Percentiles rank a stretch among this genome's conserved stretches.
These are phyloP conservation scores for Xylaria castorea DNA, from an alignment of 495 filamentous ascomycete genomes.

Conservation along the genomic window DNA sequence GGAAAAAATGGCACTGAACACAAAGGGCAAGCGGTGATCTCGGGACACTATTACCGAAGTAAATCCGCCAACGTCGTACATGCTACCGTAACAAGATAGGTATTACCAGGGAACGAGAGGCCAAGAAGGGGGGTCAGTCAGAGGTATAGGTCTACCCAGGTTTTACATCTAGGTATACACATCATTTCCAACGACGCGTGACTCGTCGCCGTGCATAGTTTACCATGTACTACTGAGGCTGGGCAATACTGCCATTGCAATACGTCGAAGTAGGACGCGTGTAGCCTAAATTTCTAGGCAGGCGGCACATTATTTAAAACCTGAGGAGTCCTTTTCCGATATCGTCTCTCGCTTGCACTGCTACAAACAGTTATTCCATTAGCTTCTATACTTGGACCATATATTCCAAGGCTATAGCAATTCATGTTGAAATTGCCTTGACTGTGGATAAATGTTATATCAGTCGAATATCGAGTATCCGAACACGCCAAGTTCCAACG, in stretches of 20 bases:
- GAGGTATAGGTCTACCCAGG: neutral
- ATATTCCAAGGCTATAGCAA: neutral
- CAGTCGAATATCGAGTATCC: neutral
- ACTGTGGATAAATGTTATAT: neutral
- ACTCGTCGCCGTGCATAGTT: neutral
- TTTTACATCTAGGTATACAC: conserved; percentile 1
- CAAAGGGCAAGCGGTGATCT: conserved; percentile 9
- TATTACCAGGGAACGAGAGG: neutral
- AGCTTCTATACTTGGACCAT: neutral
- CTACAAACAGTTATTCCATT: neutral
- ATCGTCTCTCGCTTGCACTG: neutral
- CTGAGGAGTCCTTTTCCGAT: neutral
- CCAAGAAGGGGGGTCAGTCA: neutral
- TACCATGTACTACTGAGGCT: neutral
- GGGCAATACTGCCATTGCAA: neutral
- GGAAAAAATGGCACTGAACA: neutral
- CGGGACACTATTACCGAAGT: conserved; percentile 24
- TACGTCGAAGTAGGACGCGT: neutral
- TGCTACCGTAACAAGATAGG: neutral
- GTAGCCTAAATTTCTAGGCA: neutral
- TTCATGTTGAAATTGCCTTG: neutral
- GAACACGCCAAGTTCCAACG: neutral
- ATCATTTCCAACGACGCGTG: conserved; percentile 4
- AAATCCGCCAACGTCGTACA: conserved; percentile 19
- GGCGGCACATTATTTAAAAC: neutral